Percentiles rank a stretch among this genome's conserved stretches.
Conservation (phyloP, 2,329 filamentous ascomycete species). For the Epichloe aotearoae region DNA sequence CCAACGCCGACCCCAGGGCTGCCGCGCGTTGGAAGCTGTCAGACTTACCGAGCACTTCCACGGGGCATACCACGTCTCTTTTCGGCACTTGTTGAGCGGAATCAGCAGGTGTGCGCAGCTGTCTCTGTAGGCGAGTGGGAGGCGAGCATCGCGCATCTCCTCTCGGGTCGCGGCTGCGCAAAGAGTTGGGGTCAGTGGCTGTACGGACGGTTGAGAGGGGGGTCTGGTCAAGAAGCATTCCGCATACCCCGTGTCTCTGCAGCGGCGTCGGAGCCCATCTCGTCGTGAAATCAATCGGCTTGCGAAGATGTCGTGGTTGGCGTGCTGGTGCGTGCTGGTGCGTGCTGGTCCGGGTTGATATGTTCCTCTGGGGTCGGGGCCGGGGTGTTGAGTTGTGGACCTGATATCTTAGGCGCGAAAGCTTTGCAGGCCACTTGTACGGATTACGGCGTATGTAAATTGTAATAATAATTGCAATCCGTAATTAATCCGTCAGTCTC, state of each 20-base stretch:
- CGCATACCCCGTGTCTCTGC: slow-evolving; percentile 26
- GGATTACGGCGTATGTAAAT: too few relatives aligned
- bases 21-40: background rate
- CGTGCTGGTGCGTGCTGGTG: background rate
- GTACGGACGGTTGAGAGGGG: background rate
- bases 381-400: slow-evolving; percentile 10
- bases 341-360: slow-evolving; percentile 13
- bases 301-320: slow-evolving; percentile 15
- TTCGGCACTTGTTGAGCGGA: slow-evolving; percentile 87
- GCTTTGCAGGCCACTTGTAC: background rate
- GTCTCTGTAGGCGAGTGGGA: slow-evolving; percentile 86
- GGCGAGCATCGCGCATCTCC: slow-evolving; percentile 83
- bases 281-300: slow-evolving; percentile 20
- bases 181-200: background rate
- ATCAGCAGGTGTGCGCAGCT: slow-evolving; percentile 91
- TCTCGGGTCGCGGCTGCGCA: slow-evolving; percentile 62
- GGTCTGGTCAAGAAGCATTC: background rate
- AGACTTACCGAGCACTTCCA: slow-evolving; percentile 90
- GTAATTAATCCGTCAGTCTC: too few relatives aligned
- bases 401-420: slow-evolving; percentile 13
- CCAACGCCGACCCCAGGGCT: background rate
- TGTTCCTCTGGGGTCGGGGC: slow-evolving; percentile 14
- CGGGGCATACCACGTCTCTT: slow-evolving; percentile 82
- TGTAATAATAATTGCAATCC: too few relatives aligned
- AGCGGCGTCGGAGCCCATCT: slow-evolving; percentile 24